Evolutionary conservation across 768 basidiomycete species (phyloP), one percentile per base, ranked within the genome.

Genomic region (Inosperma sp.): DNA sequence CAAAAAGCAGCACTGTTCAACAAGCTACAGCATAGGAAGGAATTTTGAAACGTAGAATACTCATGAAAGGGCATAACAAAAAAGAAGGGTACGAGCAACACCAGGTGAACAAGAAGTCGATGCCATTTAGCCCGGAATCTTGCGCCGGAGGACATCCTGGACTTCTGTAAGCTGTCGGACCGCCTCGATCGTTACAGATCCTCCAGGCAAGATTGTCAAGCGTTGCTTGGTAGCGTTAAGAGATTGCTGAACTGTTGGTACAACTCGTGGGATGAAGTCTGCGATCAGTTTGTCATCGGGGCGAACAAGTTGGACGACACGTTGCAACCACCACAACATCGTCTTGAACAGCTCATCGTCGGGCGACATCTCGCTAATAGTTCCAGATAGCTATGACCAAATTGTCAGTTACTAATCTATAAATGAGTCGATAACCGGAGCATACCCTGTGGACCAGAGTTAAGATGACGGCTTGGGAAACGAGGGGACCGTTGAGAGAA

Each of bases 241-340:
- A 64, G 82, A 83, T 48, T 78, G 75, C 64, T 88, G 86, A 42
- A 91, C 87, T 56, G 79, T 87, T 23, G 87, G 86, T 40, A 92
- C 73, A 31, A 92, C 88, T 42, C 88, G 84, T 17, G 84, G 81
- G 48, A 87, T 81, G 65, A 90, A 92, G 48, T 88, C 84, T 17
- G 85, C 78, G 59, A 91, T 90, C 27, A 90, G 74, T 56, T 86
- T 86, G 66, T 91, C 87, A 84, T 82, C 83, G 44, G 88, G 83
- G 61, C 85, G 86, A 56, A 92, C 76, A 26, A 83, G 74, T 12
- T 78, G 72, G 6, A 86, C 73, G 30, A 86, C 76, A 49, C 89
- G 83, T 62, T 91, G 87, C 57, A 93, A 70, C 89, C 89, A 93
- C 88, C 90, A 91, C 50, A 92, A 69, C 6, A 85, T 80, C 12